Evolutionary conservation across 371 early-diverging fungal species (phyloP), one percentile per base, ranked within the genome.

Genomic region (Mortierella sp.): DNA sequence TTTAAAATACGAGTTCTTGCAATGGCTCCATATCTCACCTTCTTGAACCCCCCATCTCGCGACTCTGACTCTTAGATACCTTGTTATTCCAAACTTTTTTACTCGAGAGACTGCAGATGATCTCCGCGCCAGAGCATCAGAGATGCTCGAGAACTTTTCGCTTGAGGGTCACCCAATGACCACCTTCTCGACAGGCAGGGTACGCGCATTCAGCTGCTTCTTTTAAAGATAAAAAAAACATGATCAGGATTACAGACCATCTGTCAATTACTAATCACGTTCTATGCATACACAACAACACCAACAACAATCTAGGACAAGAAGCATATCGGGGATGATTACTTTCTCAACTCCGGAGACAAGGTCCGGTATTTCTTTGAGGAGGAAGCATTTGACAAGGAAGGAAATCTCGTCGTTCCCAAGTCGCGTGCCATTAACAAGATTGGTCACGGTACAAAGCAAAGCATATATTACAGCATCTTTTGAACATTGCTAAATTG

Each of bases 341-440:
- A 97, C 83, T 97, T 97, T 84, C 83, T 97, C 40, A 85, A 81
- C 35, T 93, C 93, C 1, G 94, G 95, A 23, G 94, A 96, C 82
- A 94, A 96, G 72, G 85, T 96, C 62, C 88, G 93, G 12, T 96
- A 87, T 83, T 98, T 98, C 72, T 94, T 96, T 67, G 96, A 97
- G 75, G 94, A 93, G 58, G 93, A 86, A 29, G 96, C 96, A 1
- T 87, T 96, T 64, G 91, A 93, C 61, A 83, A 80, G 22, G 76
- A 88, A 19, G 93, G 93, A 13, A 73, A 88, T 12, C 77, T 96
- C 17, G 77, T 82, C 3, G 90, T 91, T 26, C 85, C 86, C 17
- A 86, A 91, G 65, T 83, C 84, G 42, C 72, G 85, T 2, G 90
- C 96, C 17, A 91, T 98, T 72, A 97, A 97, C 86, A 98, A 98